phyloP scores from a whole-genome alignment of 768 basidiomycete species.

The Lanmaoa rubissima region DNA sequence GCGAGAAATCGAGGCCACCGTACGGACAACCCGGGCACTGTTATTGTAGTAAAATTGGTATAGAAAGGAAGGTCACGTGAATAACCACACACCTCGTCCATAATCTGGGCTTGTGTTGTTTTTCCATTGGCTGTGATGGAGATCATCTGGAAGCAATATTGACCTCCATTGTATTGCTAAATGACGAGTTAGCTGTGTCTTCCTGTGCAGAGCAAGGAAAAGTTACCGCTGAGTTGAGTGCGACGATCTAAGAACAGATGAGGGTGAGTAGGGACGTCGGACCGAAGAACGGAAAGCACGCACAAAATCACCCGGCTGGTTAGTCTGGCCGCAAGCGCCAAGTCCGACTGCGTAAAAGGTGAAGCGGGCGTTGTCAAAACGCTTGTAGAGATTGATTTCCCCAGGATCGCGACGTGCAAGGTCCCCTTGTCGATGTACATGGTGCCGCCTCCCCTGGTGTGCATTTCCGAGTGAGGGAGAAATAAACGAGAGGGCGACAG shows the following conservation, averaged over 20 bases:
- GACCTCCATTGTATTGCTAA: constrained; percentile 55
- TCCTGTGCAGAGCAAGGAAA: neutral
- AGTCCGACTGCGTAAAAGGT: constrained; percentile 44
- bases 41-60: neutral
- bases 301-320: constrained; percentile 35
- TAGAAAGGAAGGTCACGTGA: neutral
- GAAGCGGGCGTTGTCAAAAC: constrained; percentile 24
- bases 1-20: constrained; percentile 66
- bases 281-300: constrained; percentile 4
- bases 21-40: constrained; percentile 69
- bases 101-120: constrained; percentile 53
- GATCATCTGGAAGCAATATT: constrained; percentile 59
- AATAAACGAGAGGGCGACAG: constrained; percentile 16
- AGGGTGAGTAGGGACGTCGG: constrained; percentile 3
- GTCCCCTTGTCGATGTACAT: constrained; percentile 22
- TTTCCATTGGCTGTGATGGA: constrained; percentile 61
- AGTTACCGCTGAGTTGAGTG: constrained; percentile 35
- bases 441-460: constrained; percentile 23
- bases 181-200: neutral
- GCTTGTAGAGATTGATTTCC: constrained; percentile 21
- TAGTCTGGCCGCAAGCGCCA: constrained; percentile 40
- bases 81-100: constrained; percentile 49
- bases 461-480: constrained; percentile 19
- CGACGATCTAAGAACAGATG: constrained; percentile 47
- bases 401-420: constrained; percentile 28